Base-by-base conservation (phyloP, 441 rosid genomes). In the Populus hybrid region DNA sequence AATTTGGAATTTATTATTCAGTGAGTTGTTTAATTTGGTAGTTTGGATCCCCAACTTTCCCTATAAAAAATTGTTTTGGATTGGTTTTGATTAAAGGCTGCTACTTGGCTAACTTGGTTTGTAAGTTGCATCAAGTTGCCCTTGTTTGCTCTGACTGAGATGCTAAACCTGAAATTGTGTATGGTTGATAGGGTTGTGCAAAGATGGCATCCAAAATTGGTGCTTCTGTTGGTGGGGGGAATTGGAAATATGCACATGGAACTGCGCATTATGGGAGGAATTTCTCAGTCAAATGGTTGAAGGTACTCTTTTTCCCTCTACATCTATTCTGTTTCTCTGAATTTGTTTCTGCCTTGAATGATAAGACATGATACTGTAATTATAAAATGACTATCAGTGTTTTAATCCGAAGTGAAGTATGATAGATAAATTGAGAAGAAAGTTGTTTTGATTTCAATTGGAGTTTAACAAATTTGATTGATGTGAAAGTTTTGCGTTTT, bases 161-260 rank as follows among this genome's bases (percentile, higher is more conserved):
- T 53, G 74, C 53, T 83, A 42, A 76, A 73, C 61, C 75, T 67
- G 59, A 53, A 72, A 75, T 59, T 28, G 61, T 72, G 64, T 68
- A 64, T 84, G 78, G 36, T 73, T 86, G 56, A 26, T 76, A 94
- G 99, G 99, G 99, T 71, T 97, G 99, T 86, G 99, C 99, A 78
- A 97, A 94, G 87, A 96, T 96, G 99, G 89, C 92, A 75, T 92
- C 98, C 35, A 93, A 92, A 84, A 96, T 94, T 77, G 98, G 99
- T 84, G 98, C 95, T 78, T 81, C 92, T 82, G 87, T 87, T 81
- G 91, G 89, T 83, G 97, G 98, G 65, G 99, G 99, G 38, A 96
- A 94, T 80, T 94, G 98, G 99, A 93, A 96, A 87, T 93, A 94
- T 86, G 98, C 93, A 59, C 99, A 96, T 85, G 99, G 99, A 87